These are phyloP conservation scores for Orbilia javanica DNA, from an alignment of 2,329 filamentous ascomycete genomes.

Conservation along the genomic window DNA sequence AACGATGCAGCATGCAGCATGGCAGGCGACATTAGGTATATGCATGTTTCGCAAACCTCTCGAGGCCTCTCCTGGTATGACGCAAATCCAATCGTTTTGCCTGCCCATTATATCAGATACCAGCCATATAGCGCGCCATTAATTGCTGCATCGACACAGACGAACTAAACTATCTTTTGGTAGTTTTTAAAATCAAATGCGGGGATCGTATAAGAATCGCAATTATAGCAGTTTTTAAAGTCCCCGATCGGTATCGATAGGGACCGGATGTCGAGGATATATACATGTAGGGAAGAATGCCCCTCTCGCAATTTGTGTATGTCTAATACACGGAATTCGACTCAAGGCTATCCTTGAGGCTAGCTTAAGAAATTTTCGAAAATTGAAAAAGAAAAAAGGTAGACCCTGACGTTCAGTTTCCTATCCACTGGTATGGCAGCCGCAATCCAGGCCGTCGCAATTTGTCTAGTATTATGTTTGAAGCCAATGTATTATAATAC, in stretches of 20 bases:
- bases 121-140: neutral
- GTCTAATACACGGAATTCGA: neutral
- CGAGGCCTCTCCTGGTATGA: slow-evolving; percentile 14
- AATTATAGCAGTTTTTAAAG: neutral
- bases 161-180: neutral
- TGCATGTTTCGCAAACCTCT: slow-evolving; percentile 38
- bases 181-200: neutral
- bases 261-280: neutral
- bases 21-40: slow-evolving; percentile 10
- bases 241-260: neutral
- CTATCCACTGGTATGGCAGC: no score
- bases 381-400: no score
- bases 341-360: neutral
- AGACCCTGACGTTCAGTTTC: no score
- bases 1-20: slow-evolving; percentile 36
- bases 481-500: no score
- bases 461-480: no score
- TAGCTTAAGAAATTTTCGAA: no score
- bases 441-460: no score
- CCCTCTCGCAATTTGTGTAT: neutral
- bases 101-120: neutral
- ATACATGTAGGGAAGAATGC: neutral
- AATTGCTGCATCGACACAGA: neutral
- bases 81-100: neutral
- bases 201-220: neutral